These are phyloP conservation scores for Penicillium steckii DNA, from an alignment of 495 filamentous ascomycete species.

Conservation along the genomic window DNA sequence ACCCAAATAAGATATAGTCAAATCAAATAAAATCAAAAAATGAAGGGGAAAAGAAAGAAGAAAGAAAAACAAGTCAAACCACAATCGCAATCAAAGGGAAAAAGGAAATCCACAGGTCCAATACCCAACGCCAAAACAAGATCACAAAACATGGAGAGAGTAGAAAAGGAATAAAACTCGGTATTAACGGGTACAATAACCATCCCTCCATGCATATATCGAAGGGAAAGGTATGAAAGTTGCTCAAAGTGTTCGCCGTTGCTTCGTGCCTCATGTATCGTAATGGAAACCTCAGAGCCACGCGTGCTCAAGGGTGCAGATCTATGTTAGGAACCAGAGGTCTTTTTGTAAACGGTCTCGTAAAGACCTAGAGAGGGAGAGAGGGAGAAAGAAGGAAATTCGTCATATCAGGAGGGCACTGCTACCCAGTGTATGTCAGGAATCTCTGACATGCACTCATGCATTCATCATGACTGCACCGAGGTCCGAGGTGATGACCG, in stretches of 20 bases:
- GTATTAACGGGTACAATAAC: not conserved
- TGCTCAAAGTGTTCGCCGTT: constrained; percentile 19
- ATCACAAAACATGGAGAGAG: not conserved
- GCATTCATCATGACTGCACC: constrained; percentile 44
- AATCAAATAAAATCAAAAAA: not conserved
- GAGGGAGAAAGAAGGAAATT: constrained; percentile 18
- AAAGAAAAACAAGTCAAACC: not conserved
- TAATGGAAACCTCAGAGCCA: constrained; percentile 13
- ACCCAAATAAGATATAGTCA: not conserved
- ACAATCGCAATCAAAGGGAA: too few relatives aligned
- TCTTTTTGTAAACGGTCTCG: constrained; percentile 6
- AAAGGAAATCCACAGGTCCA: constrained; percentile 8
- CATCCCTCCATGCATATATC: not conserved
- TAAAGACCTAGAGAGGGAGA: constrained; percentile 4
- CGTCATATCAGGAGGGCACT: constrained; percentile 9
- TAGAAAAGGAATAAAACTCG: too few relatives aligned
- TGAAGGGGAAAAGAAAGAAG: not conserved
- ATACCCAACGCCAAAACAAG: constrained; percentile 13
- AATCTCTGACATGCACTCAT: constrained; percentile 15
- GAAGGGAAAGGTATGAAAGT: constrained; percentile 5
- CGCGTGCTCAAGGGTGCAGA: constrained; percentile 4
- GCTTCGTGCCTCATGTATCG: constrained; percentile 22
- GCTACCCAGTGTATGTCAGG: not conserved
- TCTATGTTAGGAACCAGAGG: constrained; percentile 13
- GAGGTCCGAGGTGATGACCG: constrained; percentile 28